These are phyloP conservation scores for Casuarina equisetifolia DNA, from an alignment of 306 rosid species.

Conservation along the genomic window DNA sequence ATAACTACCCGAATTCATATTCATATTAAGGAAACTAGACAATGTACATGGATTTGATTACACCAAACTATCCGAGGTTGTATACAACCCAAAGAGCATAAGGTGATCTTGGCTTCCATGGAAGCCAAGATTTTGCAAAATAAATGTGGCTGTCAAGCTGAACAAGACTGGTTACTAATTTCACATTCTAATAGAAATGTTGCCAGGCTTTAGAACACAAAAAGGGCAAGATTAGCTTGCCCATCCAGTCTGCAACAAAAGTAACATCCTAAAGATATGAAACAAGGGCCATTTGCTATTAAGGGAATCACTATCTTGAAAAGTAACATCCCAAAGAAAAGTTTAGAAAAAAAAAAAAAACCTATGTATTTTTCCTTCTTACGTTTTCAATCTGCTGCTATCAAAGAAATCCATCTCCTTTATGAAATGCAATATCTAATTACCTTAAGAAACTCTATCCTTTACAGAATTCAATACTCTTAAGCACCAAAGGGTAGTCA, in stretches of 20 bases:
- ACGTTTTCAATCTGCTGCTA: too few relatives aligned
- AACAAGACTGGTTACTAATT: neutral
- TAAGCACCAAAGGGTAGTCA: neutral
- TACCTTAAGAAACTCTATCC: neutral
- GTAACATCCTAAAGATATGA: neutral
- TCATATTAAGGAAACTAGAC: neutral
- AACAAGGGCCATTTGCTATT: neutral
- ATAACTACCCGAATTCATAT: neutral
- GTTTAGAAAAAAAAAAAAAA: too few relatives aligned
- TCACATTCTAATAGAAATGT: neutral
- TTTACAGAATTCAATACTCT: neutral
- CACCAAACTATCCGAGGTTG: neutral
- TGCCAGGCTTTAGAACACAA: neutral
- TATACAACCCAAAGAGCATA: neutral
- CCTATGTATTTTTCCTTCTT: too few relatives aligned
- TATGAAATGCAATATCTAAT: too few relatives aligned
- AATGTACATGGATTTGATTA: neutral
- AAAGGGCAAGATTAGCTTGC: neutral
- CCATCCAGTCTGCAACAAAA: neutral
- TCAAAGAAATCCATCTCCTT: too few relatives aligned
- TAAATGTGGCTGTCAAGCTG: neutral
- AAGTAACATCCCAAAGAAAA: too few relatives aligned
- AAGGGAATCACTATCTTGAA: neutral
- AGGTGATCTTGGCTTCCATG: neutral
- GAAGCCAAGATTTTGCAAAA: neutral